Percentiles rank a stretch among this genome's conserved stretches.
These are phyloP conservation scores for Cunninghamia lanceolata DNA, from an alignment of 75 land plant genomes.

Conservation along the genomic window DNA sequence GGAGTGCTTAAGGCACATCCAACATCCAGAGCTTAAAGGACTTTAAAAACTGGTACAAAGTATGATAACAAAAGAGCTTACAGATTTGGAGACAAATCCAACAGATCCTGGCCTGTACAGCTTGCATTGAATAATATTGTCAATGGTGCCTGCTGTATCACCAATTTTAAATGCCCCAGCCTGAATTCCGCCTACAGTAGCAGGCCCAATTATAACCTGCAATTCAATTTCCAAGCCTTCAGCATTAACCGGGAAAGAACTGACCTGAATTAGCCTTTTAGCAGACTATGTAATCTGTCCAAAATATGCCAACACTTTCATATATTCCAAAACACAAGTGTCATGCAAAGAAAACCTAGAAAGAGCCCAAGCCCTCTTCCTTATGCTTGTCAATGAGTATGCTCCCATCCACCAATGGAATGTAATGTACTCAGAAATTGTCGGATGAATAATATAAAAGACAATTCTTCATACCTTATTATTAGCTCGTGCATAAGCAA, in stretches of 20 bases:
- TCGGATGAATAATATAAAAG: background rate
- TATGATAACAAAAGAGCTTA: constrained; percentile 28
- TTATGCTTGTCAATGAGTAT: background rate
- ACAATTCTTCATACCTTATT: constrained; percentile 59
- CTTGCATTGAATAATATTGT: constrained; percentile 94
- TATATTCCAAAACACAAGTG: background rate
- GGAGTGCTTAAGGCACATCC: background rate
- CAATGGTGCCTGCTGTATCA: constrained; percentile 97
- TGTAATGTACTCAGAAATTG: background rate
- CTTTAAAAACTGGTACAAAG: background rate
- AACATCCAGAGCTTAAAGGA: background rate
- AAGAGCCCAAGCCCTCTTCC: background rate
- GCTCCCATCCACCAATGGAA: background rate
- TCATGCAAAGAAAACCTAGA: background rate
- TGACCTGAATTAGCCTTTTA: background rate
- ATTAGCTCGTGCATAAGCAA: constrained; percentile 89
- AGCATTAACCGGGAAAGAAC: background rate
- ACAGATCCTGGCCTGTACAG: constrained; percentile 97
- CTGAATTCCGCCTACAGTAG: constrained; percentile 98
- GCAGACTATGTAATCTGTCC: background rate
- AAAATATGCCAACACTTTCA: background rate
- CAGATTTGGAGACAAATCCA: constrained; percentile 98
- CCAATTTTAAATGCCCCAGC: constrained; percentile 99
- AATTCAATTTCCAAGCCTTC: constrained; percentile 1
- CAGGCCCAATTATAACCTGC: constrained; percentile 97